Conservation (phyloP, 306 rosid species). For the Medicago arabica region DNA sequence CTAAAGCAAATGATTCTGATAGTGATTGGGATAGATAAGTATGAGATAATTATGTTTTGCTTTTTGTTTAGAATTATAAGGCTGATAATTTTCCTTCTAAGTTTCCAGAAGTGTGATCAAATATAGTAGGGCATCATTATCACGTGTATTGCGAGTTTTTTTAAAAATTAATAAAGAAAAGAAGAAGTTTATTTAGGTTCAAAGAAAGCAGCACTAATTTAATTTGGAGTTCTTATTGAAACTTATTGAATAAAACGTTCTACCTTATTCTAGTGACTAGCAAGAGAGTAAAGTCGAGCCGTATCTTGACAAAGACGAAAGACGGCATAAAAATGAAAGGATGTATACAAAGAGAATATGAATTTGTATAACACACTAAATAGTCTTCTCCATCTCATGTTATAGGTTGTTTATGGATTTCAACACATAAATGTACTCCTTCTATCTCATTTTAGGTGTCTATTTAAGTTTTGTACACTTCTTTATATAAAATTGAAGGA, state of each 20-base stretch:
- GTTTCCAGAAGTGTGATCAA: conserved; percentile 41
- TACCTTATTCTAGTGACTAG: conserved; percentile 1
- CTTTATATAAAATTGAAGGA: too few relatives aligned
- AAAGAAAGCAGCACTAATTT: conserved; percentile 18
- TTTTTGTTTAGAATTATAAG: conserved; percentile 33
- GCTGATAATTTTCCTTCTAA: conserved; percentile 42
- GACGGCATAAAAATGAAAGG: too few relatives aligned
- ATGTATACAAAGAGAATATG: too few relatives aligned
- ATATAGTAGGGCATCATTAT: conserved; percentile 49
- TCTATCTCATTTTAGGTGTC: too few relatives aligned
- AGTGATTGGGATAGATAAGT: conserved; percentile 43
- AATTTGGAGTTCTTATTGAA: conserved; percentile 19
- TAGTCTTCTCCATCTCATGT: too few relatives aligned
- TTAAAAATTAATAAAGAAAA: neutral
- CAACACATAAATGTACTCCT: too few relatives aligned
- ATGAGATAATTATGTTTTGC: conserved; percentile 40
- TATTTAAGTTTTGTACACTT: too few relatives aligned
- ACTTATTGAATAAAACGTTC: conserved; percentile 36
- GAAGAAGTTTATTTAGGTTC: conserved; percentile 14
- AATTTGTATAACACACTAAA: too few relatives aligned
- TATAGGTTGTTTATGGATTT: too few relatives aligned
- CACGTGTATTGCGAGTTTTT: conserved; percentile 44
- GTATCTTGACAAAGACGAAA: too few relatives aligned
- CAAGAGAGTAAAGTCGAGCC: too few relatives aligned
- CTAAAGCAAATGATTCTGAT: conserved; percentile 39